Evolutionary conservation across 805 yeast species (phyloP), one percentile per base, ranked within the genome.

Genomic region (Ogataea chonburiensis): DNA sequence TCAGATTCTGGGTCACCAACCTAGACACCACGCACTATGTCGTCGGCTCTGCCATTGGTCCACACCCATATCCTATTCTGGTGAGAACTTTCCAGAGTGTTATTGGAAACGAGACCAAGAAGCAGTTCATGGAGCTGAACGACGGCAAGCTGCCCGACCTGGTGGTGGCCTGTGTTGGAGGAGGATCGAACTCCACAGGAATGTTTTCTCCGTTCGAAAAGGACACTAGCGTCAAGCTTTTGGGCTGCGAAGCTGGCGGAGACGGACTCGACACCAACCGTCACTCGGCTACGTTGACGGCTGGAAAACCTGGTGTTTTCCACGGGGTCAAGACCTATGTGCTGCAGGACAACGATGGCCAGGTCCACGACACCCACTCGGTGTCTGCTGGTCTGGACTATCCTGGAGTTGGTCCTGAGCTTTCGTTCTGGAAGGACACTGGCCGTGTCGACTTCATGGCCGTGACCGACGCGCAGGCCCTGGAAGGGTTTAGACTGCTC

Each of bases 221-320:
- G 12, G 96, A 88, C 59, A 47, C 59, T 11, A 67, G 75, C 7
- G 99, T 93, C 28, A 77, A 76, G 56, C 68, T 93, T 58, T 66
- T 89, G 19, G 99, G 99, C 61, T 87, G 89, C 43, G 99, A 93
- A 69, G 99, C 99, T 33, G 99, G 96, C 61, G 99, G 99, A 64
- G 95, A 86, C 51, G 99, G 99, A 59, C 49, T 91, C 34, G 87
- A 86, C 55, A 82, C 97, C 17, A 76, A 71, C n/a, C 71, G 75
- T 53, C 98, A 93, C 63, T 86, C 96, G 31, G 98, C 98, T 17
- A 89, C 98, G 11, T 73, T 93, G 53, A 79, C 95, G n/a, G 95
- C 75, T 22, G 99, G 99, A 57, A 72, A 76, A 45, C 94, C 95
- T 5, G 99, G 99, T 70, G 98, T 93, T 41, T 82, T 93, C 78